Evolutionary conservation across 257 asterid species (phyloP), one percentile per base, ranked within the genome.

Genomic region (Solanum peruvianum): DNA sequence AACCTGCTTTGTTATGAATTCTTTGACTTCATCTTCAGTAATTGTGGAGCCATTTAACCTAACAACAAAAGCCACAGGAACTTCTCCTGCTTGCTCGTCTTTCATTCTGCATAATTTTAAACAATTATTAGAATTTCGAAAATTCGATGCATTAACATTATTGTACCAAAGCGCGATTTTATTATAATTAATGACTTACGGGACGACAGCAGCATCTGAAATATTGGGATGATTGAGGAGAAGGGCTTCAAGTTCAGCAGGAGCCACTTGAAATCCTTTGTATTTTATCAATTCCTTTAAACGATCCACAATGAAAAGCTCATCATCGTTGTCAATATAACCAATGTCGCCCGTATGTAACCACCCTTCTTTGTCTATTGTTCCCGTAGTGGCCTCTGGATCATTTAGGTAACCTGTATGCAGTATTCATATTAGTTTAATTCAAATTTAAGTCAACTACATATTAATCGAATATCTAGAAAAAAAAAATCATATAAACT

Each of bases 211-310:
- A 35, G 96, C 98, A 81, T 94, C 99, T 0, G 98, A 94, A 86
- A 97, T 90, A 77, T 41, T 20, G 23, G 96, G 97, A 77, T 95
- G 94, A 35, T 88, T 91, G 87, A 97, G 94, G 31, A 97, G 94
- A 11, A 97, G 89, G 86, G 98, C 98, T 87, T 97, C 99, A 6
- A 97, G 83, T 86, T 97, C 99, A 69, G 99, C 99, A 2, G 99
- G 99, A 4, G 99, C 98, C 9, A 96, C 98, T 88, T 95, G 99
- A 84, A 93, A 97, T 0, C 98, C 99, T 89, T 97, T 95, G 91
- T 95, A 94, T 72, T 94, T 95, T 73, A 97, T 95, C 3, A 97
- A 71, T 89, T 97, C 99, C 49, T 95, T 97, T 16, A 95, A 88
- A 1, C 99, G 94, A 88, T 97, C 99, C 7, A 97, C 98, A 3